Percentiles rank a stretch among this genome's conserved stretches.
Evolutionary conservation across 2,329 filamentous ascomycete species (phyloP).

Genomic region (Lachnellula arida): DNA sequence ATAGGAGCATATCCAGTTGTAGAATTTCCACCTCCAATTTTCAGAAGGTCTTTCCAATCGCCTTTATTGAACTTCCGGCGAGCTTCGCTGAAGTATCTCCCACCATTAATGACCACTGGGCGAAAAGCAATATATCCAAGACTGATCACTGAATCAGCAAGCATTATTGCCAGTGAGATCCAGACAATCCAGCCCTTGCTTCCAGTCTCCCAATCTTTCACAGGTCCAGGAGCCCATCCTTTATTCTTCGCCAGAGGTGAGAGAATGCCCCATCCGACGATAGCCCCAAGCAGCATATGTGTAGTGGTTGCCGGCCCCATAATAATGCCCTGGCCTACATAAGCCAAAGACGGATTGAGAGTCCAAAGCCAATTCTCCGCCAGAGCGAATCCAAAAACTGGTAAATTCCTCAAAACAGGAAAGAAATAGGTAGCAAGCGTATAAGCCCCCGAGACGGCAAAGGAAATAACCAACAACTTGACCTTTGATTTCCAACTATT

Average conservation of each 20-base stretch:
- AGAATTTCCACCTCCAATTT: slow-evolving; percentile 11
- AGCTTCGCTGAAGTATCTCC: slow-evolving; percentile 34
- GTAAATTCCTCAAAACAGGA: slow-evolving; percentile 77
- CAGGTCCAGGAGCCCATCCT: slow-evolving; percentile 85
- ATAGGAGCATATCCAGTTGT: slow-evolving; percentile 27
- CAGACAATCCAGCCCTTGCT: slow-evolving; percentile 99
- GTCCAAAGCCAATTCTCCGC: slow-evolving; percentile 89
- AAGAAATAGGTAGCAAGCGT: slow-evolving; percentile 89
- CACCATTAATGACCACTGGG: slow-evolving; percentile 50
- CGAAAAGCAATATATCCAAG: slow-evolving; percentile 71
- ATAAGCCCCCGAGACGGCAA: slow-evolving; percentile 56
- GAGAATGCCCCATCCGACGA: slow-evolving; percentile 85
- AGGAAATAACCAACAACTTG: slow-evolving; percentile 47
- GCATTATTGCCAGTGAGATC: slow-evolving; percentile 94
- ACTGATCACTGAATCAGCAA: slow-evolving; percentile 86
- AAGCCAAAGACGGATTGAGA: slow-evolving; percentile 93
- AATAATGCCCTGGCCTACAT: slow-evolving; percentile 95
- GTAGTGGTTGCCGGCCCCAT: slow-evolving; percentile 95
- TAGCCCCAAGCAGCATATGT: slow-evolving; percentile 88
- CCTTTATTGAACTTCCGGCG: slow-evolving; percentile 21
- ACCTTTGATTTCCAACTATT: slow-evolving; percentile 33
- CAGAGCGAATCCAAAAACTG: slow-evolving; percentile 71
- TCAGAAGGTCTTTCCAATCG: slow-evolving; percentile 28
- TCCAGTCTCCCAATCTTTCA: slow-evolving; percentile 84
- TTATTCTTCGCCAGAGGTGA: slow-evolving; percentile 81